Evolutionary conservation across 192 early-diverging fungal genomes (phyloP), one percentile per base, ranked within the genome.

Genomic region (Coemansia reversa): DNA sequence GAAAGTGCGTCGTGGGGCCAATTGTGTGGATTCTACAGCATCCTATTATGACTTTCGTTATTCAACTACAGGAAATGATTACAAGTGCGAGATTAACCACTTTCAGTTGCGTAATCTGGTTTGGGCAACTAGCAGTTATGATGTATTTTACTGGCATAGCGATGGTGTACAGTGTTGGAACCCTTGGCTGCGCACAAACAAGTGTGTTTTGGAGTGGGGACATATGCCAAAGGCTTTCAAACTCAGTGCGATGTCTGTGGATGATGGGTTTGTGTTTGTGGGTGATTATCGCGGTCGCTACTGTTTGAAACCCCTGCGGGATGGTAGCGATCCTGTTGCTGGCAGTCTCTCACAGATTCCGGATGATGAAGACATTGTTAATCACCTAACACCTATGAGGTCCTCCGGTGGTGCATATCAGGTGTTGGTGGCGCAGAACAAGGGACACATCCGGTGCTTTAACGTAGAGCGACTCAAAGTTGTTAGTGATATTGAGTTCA

Each of bases 31-130:
- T 52, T 52, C 8, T 19, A 55, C 60, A 23, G 50, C n/a, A 0
- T 9, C 55, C 29, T 71, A 74, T 25, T 82, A 63, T 50, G 12
- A 16, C 3, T 74, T 82, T 39, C 47, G 75, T 9, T 60, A 65
- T 57, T 56, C 80, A 28, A 63, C 42, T 16, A 33, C 73, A 12
- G 73, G 78, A 7, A 68, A 66, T 22, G 29, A 24, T 7, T 63
- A 58, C 39, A 57, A 63, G 19, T 64, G 76, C 53, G 69, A 79
- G 51, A 58, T 79, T 58, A 62, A 50, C 39, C 74, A 84, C 60
- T 74, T 80, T 27, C 76, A 80, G 66, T 60, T 79, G 19, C 82
- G 82, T 55, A 70, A 84, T 51, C 53, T 84, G 62, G 49, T 84
- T 9, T 74, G 71, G 59, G 74, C 82, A 4, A 75, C 76, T 6